A percentile compares a stretch with the other conserved stretches of the same genome.
phyloP scores from a whole-genome alignment of 2,329 filamentous ascomycete genomes.

The Claviceps monticola region DNA sequence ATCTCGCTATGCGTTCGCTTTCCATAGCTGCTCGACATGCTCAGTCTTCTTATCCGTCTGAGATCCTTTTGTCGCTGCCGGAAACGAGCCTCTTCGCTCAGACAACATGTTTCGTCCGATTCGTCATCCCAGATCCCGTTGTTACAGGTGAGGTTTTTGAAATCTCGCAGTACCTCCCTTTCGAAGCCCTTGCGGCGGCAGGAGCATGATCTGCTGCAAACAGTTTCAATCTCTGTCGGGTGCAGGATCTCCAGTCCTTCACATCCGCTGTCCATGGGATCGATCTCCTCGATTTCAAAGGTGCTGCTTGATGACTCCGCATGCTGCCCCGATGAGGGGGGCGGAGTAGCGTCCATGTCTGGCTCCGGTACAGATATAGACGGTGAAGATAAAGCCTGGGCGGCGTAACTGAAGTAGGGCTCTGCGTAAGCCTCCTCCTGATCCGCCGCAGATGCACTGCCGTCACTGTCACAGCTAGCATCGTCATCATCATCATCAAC shows the following conservation, averaged over 20 bases:
- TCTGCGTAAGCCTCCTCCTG: not conserved
- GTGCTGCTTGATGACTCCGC: constrained; percentile 9
- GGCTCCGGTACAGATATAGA: not conserved
- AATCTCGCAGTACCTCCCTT: constrained; percentile 27
- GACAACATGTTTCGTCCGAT: constrained; percentile 13
- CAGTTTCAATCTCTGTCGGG: constrained; percentile 34
- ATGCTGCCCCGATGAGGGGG: constrained; percentile 1
- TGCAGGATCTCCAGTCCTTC: constrained; percentile 28
- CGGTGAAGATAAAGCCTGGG: not conserved
- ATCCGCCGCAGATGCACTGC: not conserved
- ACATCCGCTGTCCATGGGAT: constrained; percentile 30
- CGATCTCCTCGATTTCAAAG: constrained; percentile 33
- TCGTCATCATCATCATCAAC: not conserved
- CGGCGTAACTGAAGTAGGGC: not conserved
- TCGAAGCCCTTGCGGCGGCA: constrained; percentile 25
- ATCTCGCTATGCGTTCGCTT: constrained; percentile 41
- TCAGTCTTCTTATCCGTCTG: constrained; percentile 31
- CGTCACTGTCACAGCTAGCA: not conserved
- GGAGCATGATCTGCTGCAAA: constrained; percentile 27
- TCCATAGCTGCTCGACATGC: constrained; percentile 38
- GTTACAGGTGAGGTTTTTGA: constrained; percentile 32
- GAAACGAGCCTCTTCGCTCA: constrained; percentile 27
- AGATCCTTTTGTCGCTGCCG: constrained; percentile 27
- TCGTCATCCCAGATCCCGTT: constrained; percentile 24
- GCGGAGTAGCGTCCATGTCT: constrained; percentile 1